Base-by-base conservation (phyloP, 1,284 basidiomycete species). In the Abortiporus biennis region DNA sequence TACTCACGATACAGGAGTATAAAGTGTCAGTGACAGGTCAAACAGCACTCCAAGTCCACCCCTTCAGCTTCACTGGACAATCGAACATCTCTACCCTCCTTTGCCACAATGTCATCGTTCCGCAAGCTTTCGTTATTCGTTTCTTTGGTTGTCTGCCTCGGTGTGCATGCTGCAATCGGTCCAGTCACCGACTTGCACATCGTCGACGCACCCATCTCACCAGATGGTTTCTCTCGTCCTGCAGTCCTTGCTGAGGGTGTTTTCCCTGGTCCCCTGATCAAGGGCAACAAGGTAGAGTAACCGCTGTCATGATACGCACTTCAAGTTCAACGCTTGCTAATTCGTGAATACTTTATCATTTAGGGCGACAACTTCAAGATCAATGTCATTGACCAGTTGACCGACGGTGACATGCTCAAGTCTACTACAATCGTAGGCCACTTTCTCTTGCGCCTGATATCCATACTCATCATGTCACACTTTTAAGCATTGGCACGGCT, bases 401-500 rank as follows among this genome's bases (percentile, higher is more conserved):
- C 54, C 2, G 59, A 65, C 40, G 47, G 51, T 9, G 49, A 44
- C 9, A 59, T 62, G 59, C 45, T 54, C 9, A 50, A 57, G 35
- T 51, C 51, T 15, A 63, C 46, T 1, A 45, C 46, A 11, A 47
- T 47, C 25, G 46, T 47, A 16, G 24, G 39, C 33, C 11, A 8
- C 21, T 35, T 9, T 17, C 8, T 19, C 16, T 15, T 15, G n/a
- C 24, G 15, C 29, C 3, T 30, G 5, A 21, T 16, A 31, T 41
- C 4, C 4, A 15, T 17, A 13, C 6, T 31, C n/a, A 23, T 27
- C 11, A 13, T 23, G 23, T 42, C 20, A 37, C 17, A 19, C 31
- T 27, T 30, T 25, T 6, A 38, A 64, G 62, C 64, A 66, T 42
- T 65, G 65, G 64, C 62, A 64, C 29, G 61, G 61, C 4, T 38